Evolutionary conservation across 768 basidiomycete species (phyloP), one percentile per base, ranked within the genome.

Genomic region (Ramaria rubella): DNA sequence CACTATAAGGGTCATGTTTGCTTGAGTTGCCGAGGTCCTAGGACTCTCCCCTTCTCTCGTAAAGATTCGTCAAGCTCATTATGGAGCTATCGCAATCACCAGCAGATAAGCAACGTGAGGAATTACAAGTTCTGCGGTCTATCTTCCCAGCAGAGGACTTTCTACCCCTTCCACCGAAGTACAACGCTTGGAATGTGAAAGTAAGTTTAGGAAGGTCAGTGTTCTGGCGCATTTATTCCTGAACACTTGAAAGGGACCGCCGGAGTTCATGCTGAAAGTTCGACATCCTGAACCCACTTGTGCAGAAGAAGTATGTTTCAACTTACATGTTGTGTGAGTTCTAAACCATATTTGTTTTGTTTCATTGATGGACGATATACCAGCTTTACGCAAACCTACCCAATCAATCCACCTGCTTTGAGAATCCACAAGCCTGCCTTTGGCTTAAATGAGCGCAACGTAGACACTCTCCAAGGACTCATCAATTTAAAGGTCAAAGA

Each of bases 381-480:
- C 59, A 90, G 87, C 67, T 82, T 91, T 58, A 87, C 90, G 3
- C 88, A 83, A 69, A 89, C 87, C 52, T 92, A 92, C 64, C 90
- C 90, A n/a, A 72, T 72, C 4, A 78, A 86, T 52, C 83, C 86
- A 26, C 85, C 89, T 6, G 79, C 75, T 1, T 87, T 92, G 61
- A 74, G 78, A 6, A 77, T 90, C 38, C 79, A 85, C 67, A 85
- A 80, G 62, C 85, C 86, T 21, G 63, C 78, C 51, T 70, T 75
- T 31, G 87, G 87, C 23, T 64, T 92, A 30, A 72, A 67, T 36
- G 73, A 77, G 29, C 78, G 80, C n/a, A 75, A 87, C 59, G 70
- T 85, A 45, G 69, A 73, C 43, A 80, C 74, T 38, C 69, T 92
- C 19, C 72, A 79, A 4, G 81, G 81, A 45, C 74, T 74, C 19